A percentile compares a stretch with the other conserved stretches of the same genome.
Evolutionary conservation across 1,284 basidiomycete species (phyloP).

Genomic region (Sporisorium graminicola): DNA sequence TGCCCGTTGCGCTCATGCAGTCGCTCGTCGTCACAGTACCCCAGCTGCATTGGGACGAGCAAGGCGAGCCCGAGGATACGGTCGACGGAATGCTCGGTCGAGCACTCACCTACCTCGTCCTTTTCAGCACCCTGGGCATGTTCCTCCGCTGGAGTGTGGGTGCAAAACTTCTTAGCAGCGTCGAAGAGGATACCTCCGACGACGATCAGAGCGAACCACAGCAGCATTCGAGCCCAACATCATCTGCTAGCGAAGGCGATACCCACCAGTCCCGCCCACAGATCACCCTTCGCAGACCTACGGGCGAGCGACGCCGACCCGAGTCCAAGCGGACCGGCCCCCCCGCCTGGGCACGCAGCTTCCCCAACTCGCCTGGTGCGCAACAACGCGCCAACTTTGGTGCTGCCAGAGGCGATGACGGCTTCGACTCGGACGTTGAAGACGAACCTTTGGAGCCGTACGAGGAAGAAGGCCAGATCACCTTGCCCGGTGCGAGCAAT

Average conservation of each 20-base stretch:
- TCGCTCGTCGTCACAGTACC: constrained; percentile 87
- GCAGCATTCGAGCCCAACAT: constrained; percentile 1
- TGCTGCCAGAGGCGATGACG: constrained; percentile 25
- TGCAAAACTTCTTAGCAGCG: constrained; percentile 70
- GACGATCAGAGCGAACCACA: constrained; percentile 1
- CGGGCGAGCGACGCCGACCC: constrained; percentile 37
- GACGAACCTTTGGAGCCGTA: constrained; percentile 54
- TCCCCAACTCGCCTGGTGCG: constrained; percentile 60
- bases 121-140: constrained; percentile 94
- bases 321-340: constrained; percentile 31
- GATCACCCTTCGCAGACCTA: constrained; percentile 53
- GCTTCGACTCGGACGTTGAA: constrained; percentile 44
- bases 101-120: constrained; percentile 89
- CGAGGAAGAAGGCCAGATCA: constrained; percentile 43
- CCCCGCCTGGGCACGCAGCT: constrained; percentile 54
- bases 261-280: constrained; percentile 11
- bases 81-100: constrained; percentile 89
- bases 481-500: constrained; percentile 40
- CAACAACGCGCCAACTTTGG: constrained; percentile 13
- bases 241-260: constrained; percentile 14
- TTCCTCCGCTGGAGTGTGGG: constrained; percentile 71
- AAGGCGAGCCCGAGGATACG: constrained; percentile 76
- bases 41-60: constrained; percentile 81
- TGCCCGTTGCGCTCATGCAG: constrained; percentile 92
- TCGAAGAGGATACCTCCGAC: constrained; percentile 63